Base-by-base conservation (phyloP, 805 yeast species). In the Middelhovenomyces tepae region DNA sequence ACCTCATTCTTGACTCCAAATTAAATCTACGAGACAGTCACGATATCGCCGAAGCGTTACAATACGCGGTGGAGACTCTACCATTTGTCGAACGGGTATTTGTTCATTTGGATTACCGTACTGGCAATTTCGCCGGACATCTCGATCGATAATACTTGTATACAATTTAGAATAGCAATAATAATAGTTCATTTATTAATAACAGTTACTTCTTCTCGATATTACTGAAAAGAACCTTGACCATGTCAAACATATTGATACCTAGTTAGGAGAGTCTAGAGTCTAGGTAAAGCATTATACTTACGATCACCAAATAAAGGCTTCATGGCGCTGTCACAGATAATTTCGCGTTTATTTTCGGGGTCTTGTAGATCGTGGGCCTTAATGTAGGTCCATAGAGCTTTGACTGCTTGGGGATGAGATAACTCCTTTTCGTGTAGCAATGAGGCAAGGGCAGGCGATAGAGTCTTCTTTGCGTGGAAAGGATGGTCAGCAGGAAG, bases 41-140 rank as follows among this genome's bases (percentile, higher is more conserved):
- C 53, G 93, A 82, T 51, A 63, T 82, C 22, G 93, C 84, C 3
- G 93, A 81, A 53, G 77, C 87, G 0, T 57, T 82, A 28, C 93
- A 82, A 54, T 82, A 80, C 48, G 81, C 91, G 1, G 64, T 82
- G 16, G 93, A 82, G 43, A 73, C 86, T 0, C 58, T 82, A 38
- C 86, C 89, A 0, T 70, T 64, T 53, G 86, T 82, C 2, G 89
- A 82, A 50, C 62, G 93, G 33, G 85, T 87, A 1, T 82, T 77
- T 62, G 91, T 82, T 11, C 93, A 82, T 51, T 65, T 81, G 20
- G 93, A 82, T 22, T 59, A 59, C 35, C 50, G 63, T 2, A 41
- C 53, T 4, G 63, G 55, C 13, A 59, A 59, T 40, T 59, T 54
- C 35, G 48, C 59, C 4, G 64, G 64, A 13, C 64, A 59, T 35